phyloP scores from a whole-genome alignment of 176 grass and related monocot genomes.

The Carex littledalei region DNA sequence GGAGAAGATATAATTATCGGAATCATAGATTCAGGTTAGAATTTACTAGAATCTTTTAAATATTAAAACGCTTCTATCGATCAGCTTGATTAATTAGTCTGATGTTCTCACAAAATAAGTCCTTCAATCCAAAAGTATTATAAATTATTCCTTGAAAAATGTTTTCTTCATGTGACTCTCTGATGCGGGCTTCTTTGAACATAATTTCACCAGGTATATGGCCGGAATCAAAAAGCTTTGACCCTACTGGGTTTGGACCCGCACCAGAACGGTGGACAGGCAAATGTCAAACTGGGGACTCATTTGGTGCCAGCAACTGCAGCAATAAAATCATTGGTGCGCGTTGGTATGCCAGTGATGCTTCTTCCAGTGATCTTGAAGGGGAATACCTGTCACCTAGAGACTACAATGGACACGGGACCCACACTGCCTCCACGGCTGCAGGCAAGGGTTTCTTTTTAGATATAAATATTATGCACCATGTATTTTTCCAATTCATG shows the following conservation, averaged over 20 bases:
- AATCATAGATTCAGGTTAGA: constrained; percentile 31
- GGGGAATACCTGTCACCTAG: constrained; percentile 30
- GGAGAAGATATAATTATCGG: constrained; percentile 46
- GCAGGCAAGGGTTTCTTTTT: constrained; percentile 21
- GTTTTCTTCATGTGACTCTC: no score
- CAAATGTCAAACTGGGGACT: constrained; percentile 22
- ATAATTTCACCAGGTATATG: constrained; percentile 39
- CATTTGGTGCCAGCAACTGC: constrained; percentile 30
- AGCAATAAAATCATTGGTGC: constrained; percentile 59
- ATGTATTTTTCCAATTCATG: background rate
- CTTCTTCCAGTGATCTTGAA: background rate
- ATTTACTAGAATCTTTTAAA: background rate
- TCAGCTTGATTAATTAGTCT: background rate
- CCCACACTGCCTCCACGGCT: constrained; percentile 42
- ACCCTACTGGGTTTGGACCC: constrained; percentile 29
- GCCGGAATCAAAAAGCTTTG: constrained; percentile 63
- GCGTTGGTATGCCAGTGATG: constrained; percentile 27
- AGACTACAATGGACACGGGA: constrained; percentile 25
- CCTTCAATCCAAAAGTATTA: background rate
- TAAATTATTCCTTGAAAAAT: background rate
- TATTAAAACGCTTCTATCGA: background rate
- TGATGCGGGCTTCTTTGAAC: background rate
- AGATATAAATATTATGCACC: background rate
- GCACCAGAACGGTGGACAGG: constrained; percentile 38
- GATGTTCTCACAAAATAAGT: background rate